Conservation (phyloP, 345 rosid genomes). For the Brassica carinata region DNA sequence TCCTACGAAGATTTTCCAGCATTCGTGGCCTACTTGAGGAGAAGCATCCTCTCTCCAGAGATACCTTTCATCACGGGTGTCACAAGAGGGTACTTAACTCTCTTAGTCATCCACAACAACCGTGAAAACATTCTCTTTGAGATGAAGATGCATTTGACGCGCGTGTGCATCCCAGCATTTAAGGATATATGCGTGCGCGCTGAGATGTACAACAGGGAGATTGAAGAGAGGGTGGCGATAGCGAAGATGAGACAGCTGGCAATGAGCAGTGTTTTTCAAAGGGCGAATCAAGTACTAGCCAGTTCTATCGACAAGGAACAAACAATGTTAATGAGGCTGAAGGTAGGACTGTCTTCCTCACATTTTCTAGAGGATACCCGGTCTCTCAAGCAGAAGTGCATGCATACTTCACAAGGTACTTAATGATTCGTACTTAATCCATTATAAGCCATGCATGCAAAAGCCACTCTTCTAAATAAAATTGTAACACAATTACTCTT, state of each 20-base stretch:
- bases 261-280: not conserved
- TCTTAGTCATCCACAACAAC: slow-evolving; percentile 43
- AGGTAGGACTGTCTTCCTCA: not conserved
- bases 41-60: not conserved
- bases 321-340: no score
- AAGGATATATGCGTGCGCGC: slow-evolving; percentile 41
- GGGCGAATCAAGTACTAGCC: not conserved
- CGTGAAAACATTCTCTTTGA: slow-evolving; percentile 29
- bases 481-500: not conserved
- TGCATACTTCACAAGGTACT: not conserved
- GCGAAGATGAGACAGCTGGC: not conserved
- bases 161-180: slow-evolving; percentile 56
- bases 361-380: not conserved
- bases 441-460: not conserved
- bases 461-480: not conserved
- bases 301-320: no score
- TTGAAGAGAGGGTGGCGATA: not conserved
- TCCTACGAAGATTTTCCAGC: slow-evolving; percentile 24
- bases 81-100: slow-evolving; percentile 34
- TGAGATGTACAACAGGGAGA: not conserved
- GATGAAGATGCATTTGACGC: slow-evolving; percentile 35
- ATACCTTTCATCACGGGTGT: slow-evolving; percentile 43
- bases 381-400: not conserved
- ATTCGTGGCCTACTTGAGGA: not conserved
- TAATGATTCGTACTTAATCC: no score